Base-by-base conservation (phyloP, 768 basidiomycete species). In the Agrocybe praecox region DNA sequence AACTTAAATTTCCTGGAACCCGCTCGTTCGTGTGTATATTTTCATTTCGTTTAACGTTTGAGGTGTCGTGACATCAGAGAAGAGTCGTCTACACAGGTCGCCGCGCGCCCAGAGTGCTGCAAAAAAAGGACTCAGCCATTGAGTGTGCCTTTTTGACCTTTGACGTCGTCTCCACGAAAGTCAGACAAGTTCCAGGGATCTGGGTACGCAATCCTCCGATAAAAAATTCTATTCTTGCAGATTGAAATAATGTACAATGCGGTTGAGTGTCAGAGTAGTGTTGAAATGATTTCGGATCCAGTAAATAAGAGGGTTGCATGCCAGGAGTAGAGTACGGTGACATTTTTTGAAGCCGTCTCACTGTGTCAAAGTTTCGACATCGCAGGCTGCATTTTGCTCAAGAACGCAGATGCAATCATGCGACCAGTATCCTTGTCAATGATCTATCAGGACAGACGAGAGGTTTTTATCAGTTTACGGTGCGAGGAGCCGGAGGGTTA, bases 321-420 rank as follows among this genome's bases (percentile, higher is more conserved):
- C 47, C 11, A 19, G 46, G 10, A 42, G 32, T 22, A 9, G 4
- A 89, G 58, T n/a, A n/a, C n/a, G n/a, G n/a, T n/a, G n/a, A n/a
- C n/a, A n/a, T n/a, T n/a, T n/a, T n/a, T n/a, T n/a, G n/a, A n/a
- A n/a, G n/a, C n/a, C n/a, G n/a, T n/a, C n/a, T n/a, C n/a, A n/a
- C 57, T 53, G 19, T 19, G 26, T 55, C 58, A 85, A 55, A 85
- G 71, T 62, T 82, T 84, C 21, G 83, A 69, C 34, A 70, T 55
- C 7, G 67, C 68, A 56, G 89, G 88, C 66, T 90, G 87, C 88
- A 89, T 90, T 71, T 89, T 89, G 74, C 80, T 88, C 49, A 89
- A 70, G 58, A 84, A 81, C 1, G 86, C 86, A 1, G 88, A 88
- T 8, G 87, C 88, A 49, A 89, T 72, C 40, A 84, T 71, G 55